Evolutionary conservation across 2,329 filamentous ascomycete species (phyloP).

Genomic region (Lachnellula cervina): DNA sequence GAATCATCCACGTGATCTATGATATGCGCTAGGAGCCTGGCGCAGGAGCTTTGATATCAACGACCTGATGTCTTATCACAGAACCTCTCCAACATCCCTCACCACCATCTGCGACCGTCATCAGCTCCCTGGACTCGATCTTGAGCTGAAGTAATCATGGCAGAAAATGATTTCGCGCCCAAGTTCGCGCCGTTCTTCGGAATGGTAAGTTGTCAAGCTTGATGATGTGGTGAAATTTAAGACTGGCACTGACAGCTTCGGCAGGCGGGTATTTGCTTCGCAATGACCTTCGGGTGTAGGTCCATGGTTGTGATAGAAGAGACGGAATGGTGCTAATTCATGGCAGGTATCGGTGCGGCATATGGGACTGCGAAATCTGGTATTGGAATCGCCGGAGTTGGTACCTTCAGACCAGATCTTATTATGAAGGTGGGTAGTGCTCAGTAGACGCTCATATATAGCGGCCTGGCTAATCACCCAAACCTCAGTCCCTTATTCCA

Average conservation of each 20-base stretch:
- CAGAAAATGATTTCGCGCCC: slow-evolving; percentile 58
- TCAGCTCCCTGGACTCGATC: slow-evolving; percentile 6
- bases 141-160: slow-evolving; percentile 40
- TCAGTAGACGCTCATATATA: neutral
- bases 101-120: slow-evolving; percentile 6
- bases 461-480: neutral
- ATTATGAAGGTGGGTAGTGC: slow-evolving; percentile 73
- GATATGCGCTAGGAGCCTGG: neutral
- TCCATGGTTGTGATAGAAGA: slow-evolving; percentile 19
- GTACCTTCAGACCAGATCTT: slow-evolving; percentile 77
- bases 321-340: slow-evolving; percentile 24
- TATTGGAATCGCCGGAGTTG: slow-evolving; percentile 81
- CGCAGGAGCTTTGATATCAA: neutral
- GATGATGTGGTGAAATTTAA: slow-evolving; percentile 4
- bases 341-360: slow-evolving; percentile 59
- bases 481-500: slow-evolving; percentile 67
- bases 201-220: slow-evolving; percentile 58
- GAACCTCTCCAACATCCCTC: slow-evolving; percentile 13
- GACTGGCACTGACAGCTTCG: slow-evolving; percentile 23
- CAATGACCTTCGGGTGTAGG: slow-evolving; percentile 83
- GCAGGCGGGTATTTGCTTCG: slow-evolving; percentile 71
- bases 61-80: neutral
- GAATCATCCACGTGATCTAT: neutral
- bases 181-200: slow-evolving; percentile 85
- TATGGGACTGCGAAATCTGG: slow-evolving; percentile 86